Conservation (phyloP, 495 filamentous ascomycete genomes). For the Hypomontagnella submonticulosa region DNA sequence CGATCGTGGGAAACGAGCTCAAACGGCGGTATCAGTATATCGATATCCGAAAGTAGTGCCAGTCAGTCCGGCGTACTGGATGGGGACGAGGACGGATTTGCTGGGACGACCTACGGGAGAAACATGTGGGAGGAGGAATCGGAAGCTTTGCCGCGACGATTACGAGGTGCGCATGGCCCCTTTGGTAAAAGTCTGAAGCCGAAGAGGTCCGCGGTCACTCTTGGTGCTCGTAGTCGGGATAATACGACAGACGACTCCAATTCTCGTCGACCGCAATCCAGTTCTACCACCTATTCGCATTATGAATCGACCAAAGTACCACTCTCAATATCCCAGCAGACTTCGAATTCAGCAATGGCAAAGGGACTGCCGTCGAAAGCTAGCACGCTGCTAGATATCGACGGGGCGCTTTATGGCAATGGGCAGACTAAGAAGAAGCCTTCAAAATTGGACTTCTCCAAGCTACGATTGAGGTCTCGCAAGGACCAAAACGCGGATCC, state of each 20-base stretch:
- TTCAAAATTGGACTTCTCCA: constrained; percentile 59
- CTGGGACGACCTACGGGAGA: constrained; percentile 34
- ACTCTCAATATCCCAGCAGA: constrained; percentile 65
- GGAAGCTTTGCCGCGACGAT: constrained; percentile 55
- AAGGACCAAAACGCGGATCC: constrained; percentile 37
- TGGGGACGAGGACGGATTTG: constrained; percentile 26
- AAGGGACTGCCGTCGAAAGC: constrained; percentile 62
- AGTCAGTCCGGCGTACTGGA: constrained; percentile 39
- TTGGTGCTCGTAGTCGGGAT: constrained; percentile 40
- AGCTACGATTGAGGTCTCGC: constrained; percentile 47
- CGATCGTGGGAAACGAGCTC: constrained; percentile 58
- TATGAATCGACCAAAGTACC: constrained; percentile 64
- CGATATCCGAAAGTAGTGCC: constrained; percentile 59
- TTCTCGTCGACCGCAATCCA: constrained; percentile 57
- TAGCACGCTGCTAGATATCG: constrained; percentile 55
- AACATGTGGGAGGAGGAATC: constrained; percentile 60
- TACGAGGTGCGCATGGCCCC: constrained; percentile 28
- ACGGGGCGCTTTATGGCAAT: constrained; percentile 41
- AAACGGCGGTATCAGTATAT: constrained; percentile 61
- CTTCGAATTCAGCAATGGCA: constrained; percentile 64
- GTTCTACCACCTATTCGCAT: constrained; percentile 62
- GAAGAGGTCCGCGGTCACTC: constrained; percentile 38
- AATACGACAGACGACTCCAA: constrained; percentile 51
- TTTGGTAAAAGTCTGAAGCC: constrained; percentile 28
- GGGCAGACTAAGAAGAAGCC: constrained; percentile 60